Conservation (phyloP, 2,329 filamentous ascomycete species). For the Xylariaceae sp. region DNA sequence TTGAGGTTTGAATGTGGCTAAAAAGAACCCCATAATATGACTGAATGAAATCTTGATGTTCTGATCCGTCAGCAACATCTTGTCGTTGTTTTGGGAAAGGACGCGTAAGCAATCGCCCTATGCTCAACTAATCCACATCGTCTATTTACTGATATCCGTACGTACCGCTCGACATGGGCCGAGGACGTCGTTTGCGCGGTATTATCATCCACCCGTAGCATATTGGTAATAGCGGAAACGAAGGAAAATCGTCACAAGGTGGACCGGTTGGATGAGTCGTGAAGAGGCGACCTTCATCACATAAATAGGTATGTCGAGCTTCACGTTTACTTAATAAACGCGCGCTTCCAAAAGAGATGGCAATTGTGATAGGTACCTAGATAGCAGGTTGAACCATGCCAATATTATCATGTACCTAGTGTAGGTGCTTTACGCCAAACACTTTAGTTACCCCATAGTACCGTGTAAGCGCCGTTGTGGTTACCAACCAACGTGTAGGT, state of each 20-base stretch:
- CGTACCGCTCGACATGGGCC: not conserved
- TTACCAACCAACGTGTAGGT: no score
- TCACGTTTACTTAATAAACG: no score
- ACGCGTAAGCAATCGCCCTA: not conserved
- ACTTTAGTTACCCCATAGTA: no score
- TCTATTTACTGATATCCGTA: not conserved
- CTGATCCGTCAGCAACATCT: not conserved
- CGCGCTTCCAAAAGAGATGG: no score
- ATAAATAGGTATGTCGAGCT: not conserved
- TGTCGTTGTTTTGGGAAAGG: not conserved
- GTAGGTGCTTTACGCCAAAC: no score
- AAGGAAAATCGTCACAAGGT: not conserved
- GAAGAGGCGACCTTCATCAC: not conserved
- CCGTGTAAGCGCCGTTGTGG: no score
- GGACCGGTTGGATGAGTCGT: not conserved
- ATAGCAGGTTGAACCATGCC: no score
- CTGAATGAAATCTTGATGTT: not conserved
- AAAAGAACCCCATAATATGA: not conserved
- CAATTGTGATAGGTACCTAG: no score
- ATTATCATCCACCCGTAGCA: not conserved
- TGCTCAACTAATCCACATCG: not conserved
- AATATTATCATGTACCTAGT: no score
- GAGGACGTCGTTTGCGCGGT: not conserved
- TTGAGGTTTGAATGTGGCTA: not conserved
- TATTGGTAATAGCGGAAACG: not conserved